phyloP scores from a whole-genome alignment of 2,329 filamentous ascomycete species.

The Aureobasidium sp. region DNA sequence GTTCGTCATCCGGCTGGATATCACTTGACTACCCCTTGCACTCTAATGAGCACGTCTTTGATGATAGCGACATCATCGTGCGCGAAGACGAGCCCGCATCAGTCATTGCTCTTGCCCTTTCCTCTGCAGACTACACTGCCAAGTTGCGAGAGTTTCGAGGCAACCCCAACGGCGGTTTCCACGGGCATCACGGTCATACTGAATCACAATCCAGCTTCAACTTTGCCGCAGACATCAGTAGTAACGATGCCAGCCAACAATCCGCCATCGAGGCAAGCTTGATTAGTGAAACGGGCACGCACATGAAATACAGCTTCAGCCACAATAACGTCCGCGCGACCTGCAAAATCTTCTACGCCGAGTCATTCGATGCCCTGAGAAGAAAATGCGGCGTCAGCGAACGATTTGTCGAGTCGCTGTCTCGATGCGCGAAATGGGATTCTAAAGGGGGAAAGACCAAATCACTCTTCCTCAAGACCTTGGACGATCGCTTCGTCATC shows the following conservation, averaged over 20 bases:
- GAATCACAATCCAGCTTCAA: constrained; percentile 18
- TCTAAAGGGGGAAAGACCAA: constrained; percentile 97
- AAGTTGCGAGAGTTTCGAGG: constrained; percentile 60
- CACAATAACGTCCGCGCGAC: constrained; percentile 91
- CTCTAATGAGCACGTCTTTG: constrained; percentile 85
- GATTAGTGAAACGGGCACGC: constrained; percentile 75
- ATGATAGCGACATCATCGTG: constrained; percentile 93
- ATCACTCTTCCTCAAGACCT: constrained; percentile 90
- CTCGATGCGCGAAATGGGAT: constrained; percentile 94
- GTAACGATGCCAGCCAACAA: constrained; percentile 41
- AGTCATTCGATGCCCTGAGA: constrained; percentile 91
- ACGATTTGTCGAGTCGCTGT: constrained; percentile 89
- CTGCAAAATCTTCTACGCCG: constrained; percentile 97
- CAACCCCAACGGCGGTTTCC: constrained; percentile 18
- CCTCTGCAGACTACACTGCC: constrained; percentile 74
- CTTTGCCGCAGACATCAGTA: constrained; percentile 5
- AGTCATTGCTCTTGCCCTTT: constrained; percentile 85
- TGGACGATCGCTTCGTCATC: constrained; percentile 88
- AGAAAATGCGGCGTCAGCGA: constrained; percentile 89
- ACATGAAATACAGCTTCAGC: constrained; percentile 91
- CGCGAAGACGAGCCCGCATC: constrained; percentile 96
- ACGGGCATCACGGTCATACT: constrained; percentile 22
- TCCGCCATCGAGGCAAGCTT: constrained; percentile 77
- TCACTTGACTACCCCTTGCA: constrained; percentile 81
- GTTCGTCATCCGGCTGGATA: constrained; percentile 90